phyloP scores from a whole-genome alignment of 306 rosid species.

The Cucurbita moschata region DNA sequence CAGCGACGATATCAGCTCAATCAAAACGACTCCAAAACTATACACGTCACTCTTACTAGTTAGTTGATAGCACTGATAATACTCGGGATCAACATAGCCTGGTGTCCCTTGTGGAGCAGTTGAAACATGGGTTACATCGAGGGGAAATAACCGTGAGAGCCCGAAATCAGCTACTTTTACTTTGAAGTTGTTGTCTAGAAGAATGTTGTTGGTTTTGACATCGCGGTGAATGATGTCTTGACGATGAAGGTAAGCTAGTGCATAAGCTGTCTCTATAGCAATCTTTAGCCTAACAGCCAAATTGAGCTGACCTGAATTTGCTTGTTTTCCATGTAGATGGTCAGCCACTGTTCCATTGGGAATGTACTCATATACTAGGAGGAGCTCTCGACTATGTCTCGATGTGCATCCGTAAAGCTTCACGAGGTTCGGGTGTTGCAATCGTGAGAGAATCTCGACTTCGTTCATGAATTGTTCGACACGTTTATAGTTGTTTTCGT shows the following conservation, averaged over 20 bases:
- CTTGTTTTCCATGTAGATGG: conserved; percentile 47
- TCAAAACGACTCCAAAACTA: conserved; percentile 76
- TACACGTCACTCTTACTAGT: conserved; percentile 78
- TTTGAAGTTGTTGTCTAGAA: conserved; percentile 38
- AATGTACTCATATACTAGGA: conserved; percentile 83
- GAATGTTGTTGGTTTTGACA: conserved; percentile 82
- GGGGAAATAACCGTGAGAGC: conserved; percentile 58
- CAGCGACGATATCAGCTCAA: conserved; percentile 67
- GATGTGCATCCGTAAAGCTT: conserved; percentile 83
- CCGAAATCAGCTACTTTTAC: conserved; percentile 97
- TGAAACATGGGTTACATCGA: conserved; percentile 60
- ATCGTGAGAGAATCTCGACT: conserved; percentile 55
- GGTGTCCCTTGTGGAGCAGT: conserved; percentile 99
- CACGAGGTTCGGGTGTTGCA: conserved; percentile 61
- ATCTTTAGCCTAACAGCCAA: conserved; percentile 63
- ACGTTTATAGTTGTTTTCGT: conserved; percentile 54
- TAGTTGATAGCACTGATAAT: conserved; percentile 68
- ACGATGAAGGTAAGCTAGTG: conserved; percentile 62
- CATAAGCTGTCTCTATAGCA: conserved; percentile 80
- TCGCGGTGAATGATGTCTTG: conserved; percentile 68
- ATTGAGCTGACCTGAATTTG: conserved; percentile 26
- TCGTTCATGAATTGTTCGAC: conserved; percentile 78
- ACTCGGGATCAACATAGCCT: conserved; percentile 92
- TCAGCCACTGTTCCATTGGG: conserved; percentile 83
- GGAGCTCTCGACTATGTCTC: conserved; percentile 59